Evolutionary conservation across 1,284 basidiomycete genomes (phyloP), one percentile per base, ranked within the genome.

Genomic region (Mrakiaceae sp.): DNA sequence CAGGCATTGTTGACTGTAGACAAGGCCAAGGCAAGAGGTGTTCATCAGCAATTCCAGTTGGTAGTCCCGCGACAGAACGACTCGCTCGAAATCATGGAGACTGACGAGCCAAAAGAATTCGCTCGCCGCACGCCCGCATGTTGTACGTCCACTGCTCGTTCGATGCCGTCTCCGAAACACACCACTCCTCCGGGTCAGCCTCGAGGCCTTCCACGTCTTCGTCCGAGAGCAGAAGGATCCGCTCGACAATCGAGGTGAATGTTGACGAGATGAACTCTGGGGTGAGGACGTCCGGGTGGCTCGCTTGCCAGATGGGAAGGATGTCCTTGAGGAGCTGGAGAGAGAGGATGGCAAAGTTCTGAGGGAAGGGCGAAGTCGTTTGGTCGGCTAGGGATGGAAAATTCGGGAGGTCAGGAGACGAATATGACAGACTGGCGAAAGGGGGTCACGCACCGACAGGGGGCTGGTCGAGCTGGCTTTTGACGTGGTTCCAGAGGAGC

Each of bases 101-200:
- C 62, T 16, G 16, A 63, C 57, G 76, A 9, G 87, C 85, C 78
- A 92, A 83, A 39, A 94, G 79, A 16, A 94, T 87, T 9, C 91
- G 82, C 76, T 94, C 91, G 49, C 87, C 88, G 69, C 91, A 94
- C 2, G 90, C 90, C 64, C 91, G 80, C 66, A 93, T 83, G 71
- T 91, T 88, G 71, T 83, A 94, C 67, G 90, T 85, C 91, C 91
- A 95, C 57, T 66, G 64, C 50, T 66, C 64, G 47, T 58, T 62
- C 16, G 50, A 44, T 44, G 90, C 89, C 67, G 86, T 87, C 69
- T 90, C 91, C 68, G 86, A 87, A 66, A 90, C 87, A 4, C 91
- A 82, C 89, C 90, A 95, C 71, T 92, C 88, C 76, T 95, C 91
- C 0, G 90, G 89, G 74, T 92, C 88, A 42, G 81, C 80, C 76